Percentiles rank a stretch among this genome's conserved stretches.
These are phyloP conservation scores for Aspergillus pseudoglaucus DNA, from an alignment of 2,329 filamentous ascomycete species.

Conservation along the genomic window DNA sequence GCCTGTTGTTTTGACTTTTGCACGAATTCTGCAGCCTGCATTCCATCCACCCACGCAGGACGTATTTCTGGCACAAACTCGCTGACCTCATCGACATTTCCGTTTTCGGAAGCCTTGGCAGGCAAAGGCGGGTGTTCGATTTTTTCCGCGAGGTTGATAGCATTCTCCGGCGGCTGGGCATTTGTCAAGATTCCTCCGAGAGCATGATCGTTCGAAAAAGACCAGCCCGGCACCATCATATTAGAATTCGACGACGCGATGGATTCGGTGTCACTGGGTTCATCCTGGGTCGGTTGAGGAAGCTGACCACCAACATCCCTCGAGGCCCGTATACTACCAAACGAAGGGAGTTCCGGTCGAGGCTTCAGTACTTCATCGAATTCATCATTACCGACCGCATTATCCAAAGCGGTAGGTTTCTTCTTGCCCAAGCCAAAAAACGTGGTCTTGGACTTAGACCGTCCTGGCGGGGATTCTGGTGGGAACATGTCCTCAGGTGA, in stretches of 20 bases:
- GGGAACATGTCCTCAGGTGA: constrained; percentile 32
- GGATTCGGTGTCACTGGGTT: constrained; percentile 27
- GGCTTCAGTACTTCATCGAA: constrained; percentile 53
- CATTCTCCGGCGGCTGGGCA: constrained; percentile 16
- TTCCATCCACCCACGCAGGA: not conserved
- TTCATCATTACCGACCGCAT: constrained; percentile 39
- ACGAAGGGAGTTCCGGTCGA: constrained; percentile 53
- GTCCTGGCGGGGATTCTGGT: constrained; percentile 28
- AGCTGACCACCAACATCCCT: constrained; percentile 23
- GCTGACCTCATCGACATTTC: not conserved
- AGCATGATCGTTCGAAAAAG: constrained; percentile 47
- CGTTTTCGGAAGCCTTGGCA: not conserved
- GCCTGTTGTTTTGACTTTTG: not conserved
- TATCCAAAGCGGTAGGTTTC: constrained; percentile 20
- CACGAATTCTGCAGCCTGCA: not conserved
- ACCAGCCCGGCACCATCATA: constrained; percentile 22
- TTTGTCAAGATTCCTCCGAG: constrained; percentile 46
- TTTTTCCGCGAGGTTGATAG: constrained; percentile 1
- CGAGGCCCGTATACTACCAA: constrained; percentile 55
- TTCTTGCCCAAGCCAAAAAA: constrained; percentile 34
- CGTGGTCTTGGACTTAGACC: constrained; percentile 24
- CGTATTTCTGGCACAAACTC: not conserved
- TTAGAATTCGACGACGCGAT: constrained; percentile 41
- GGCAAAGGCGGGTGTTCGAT: constrained; percentile 2
- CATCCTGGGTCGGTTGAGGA: constrained; percentile 10